A percentile compares a stretch with the other conserved stretches of the same genome.
Conservation (phyloP, 2,329 filamentous ascomycete genomes). For the Claviceps sp. region DNA sequence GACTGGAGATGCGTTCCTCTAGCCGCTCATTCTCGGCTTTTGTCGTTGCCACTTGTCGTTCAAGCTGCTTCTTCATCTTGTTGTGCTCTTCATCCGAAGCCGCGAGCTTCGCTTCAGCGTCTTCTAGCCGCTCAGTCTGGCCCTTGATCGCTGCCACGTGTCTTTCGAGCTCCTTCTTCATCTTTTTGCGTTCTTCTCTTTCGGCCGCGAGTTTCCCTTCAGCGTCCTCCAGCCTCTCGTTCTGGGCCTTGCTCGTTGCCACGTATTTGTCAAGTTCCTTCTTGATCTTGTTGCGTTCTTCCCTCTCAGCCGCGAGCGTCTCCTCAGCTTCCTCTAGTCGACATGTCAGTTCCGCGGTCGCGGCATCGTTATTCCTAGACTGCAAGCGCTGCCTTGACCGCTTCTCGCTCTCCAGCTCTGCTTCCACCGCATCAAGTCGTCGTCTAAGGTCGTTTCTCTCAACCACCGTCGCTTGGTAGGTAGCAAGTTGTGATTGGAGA, state of each 20-base stretch:
- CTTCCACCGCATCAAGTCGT: constrained; percentile 62
- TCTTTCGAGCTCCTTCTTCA: constrained; percentile 34
- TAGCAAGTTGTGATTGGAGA: constrained; percentile 37
- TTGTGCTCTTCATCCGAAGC: too few relatives aligned
- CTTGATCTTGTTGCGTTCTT: constrained; percentile 31
- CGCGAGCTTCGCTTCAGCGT: constrained; percentile 13
- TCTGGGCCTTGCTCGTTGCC: constrained; percentile 47
- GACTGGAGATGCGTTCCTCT: constrained; percentile 56
- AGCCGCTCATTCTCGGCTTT: constrained; percentile 54
- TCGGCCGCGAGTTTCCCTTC: too few relatives aligned
- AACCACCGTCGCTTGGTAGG: constrained; percentile 54
- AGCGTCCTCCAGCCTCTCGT: constrained; percentile 48
- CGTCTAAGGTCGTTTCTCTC: constrained; percentile 73
- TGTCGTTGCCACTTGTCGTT: constrained; percentile 55
- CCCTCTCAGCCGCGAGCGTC: constrained; percentile 26
- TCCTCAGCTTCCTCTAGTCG: constrained; percentile 23
- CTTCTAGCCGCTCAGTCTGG: constrained; percentile 52
- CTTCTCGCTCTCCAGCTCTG: constrained; percentile 70
- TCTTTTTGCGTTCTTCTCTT: not conserved
- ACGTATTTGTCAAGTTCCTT: constrained; percentile 39
- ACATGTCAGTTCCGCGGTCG: constrained; percentile 27
- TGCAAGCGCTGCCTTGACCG: constrained; percentile 20
- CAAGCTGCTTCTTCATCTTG: constrained; percentile 48
- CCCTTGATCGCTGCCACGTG: constrained; percentile 46
- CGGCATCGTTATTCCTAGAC: constrained; percentile 22